Base-by-base conservation (phyloP, 441 rosid genomes). In the Hypseocharis bilobata region DNA sequence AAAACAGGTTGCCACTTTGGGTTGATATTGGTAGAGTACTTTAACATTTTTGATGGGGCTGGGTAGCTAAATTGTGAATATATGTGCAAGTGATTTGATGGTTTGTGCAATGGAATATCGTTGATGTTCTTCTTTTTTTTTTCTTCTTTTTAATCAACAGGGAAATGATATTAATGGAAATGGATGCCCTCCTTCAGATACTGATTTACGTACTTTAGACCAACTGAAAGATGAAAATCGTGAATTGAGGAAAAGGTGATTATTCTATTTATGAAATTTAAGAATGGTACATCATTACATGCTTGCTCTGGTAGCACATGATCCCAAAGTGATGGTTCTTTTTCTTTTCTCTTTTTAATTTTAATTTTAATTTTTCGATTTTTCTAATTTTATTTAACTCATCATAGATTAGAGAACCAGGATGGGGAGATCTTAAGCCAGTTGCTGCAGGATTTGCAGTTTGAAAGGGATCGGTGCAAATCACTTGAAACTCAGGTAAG, bases 401-500 rank as follows among this genome's bases (percentile, higher is more conserved):
- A 14, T 19, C 25, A 14, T 17, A 61, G 25, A 2, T 61, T 66
- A 49, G 70, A 74, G 77, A 49, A 44, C 58, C 28, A 62, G 51
- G 51, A 16, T 0, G 52, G 49, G 4, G 8, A 44, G 30, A 3
- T 3, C 30, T 29, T 51, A 42, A 63, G 40, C 52, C 38, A n/a
- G 16, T 54, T 72, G 64, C 67, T 25, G 29, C 42, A 7, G 5
- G 65, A 69, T 11, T 67, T 84, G 32, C 47, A 61, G 64, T 17
- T 2, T 27, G 80, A 79, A 66, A 78, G 66, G 44, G 52, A 62
- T 7, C 70, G 54, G 68, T 22, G 56, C 64, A 57, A 14, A 36
- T 40, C 61, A 4, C 81, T 85, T 54, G 85, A 82, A 74, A 63
- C 28, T 56, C 82, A 84, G 76, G 86, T 82, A 74, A 26, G 70